phyloP scores from a whole-genome alignment of 805 yeast species.

The Metschnikowia gelsemii region DNA sequence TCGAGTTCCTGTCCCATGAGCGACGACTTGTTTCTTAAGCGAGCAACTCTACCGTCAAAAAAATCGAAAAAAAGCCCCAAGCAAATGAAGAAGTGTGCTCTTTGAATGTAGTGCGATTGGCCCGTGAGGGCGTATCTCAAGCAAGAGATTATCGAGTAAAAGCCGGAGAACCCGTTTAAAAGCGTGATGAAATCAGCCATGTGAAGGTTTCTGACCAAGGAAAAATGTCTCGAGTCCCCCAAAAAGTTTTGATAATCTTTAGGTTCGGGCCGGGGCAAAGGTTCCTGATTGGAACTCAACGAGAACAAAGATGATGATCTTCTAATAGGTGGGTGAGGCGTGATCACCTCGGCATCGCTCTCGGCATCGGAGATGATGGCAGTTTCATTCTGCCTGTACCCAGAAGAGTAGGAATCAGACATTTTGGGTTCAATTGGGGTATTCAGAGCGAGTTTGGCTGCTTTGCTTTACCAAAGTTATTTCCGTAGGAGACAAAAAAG shows the following conservation, averaged over 20 bases:
- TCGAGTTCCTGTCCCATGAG: constrained; percentile 97
- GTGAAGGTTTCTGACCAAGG: constrained; percentile 82
- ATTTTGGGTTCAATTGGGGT: constrained; percentile 3
- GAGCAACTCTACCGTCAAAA: constrained; percentile 95
- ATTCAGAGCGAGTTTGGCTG: no score
- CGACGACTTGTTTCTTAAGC: constrained; percentile 87
- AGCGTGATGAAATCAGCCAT: constrained; percentile 95
- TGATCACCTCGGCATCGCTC: constrained; percentile 27
- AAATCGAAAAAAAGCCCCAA: constrained; percentile 93
- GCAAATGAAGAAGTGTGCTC: constrained; percentile 88
- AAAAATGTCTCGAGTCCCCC: constrained; percentile 79
- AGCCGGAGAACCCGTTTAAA: constrained; percentile 91
- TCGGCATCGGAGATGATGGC: constrained; percentile 41
- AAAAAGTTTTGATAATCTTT: constrained; percentile 77
- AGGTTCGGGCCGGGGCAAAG: constrained; percentile 74
- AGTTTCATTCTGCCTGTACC: constrained; percentile 30
- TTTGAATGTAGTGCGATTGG: constrained; percentile 66
- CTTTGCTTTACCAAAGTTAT: not conserved
- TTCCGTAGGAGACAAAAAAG: not conserved
- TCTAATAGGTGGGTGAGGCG: constrained; percentile 37
- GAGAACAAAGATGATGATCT: constrained; percentile 55
- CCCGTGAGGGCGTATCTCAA: constrained; percentile 74
- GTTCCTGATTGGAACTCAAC: constrained; percentile 53
- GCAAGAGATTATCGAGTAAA: constrained; percentile 85
- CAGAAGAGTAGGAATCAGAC: constrained; percentile 19